Evolutionary conservation across 495 filamentous ascomycete species (phyloP).

Genomic region (Lophiotrema nucula): DNA sequence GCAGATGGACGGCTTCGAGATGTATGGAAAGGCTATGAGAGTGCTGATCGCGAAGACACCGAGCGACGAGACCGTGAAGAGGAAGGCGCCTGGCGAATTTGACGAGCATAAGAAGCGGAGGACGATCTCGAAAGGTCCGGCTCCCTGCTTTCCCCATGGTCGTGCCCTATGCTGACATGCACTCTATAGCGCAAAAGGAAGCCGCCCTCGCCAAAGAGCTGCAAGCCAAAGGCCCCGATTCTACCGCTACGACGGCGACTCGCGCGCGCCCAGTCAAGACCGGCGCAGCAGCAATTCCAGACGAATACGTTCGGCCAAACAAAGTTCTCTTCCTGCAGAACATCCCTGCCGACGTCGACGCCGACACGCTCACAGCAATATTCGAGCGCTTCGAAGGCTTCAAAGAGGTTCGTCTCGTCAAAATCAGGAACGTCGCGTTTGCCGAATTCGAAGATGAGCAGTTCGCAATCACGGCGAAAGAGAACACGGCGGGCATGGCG

Average conservation of each 20-base stretch:
- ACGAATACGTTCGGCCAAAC: slow-evolving; percentile 97
- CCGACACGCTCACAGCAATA: slow-evolving; percentile 72
- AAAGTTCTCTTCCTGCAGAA: slow-evolving; percentile 96
- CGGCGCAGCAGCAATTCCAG: slow-evolving; percentile 79
- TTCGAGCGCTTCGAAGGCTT: slow-evolving; percentile 94
- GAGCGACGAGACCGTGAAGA: slow-evolving; percentile 78
- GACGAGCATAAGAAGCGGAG: slow-evolving; percentile 83
- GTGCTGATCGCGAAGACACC: slow-evolving; percentile 79
- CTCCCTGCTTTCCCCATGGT: not conserved
- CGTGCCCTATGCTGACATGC: not conserved
- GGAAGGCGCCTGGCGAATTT: slow-evolving; percentile 70
- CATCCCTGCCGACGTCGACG: slow-evolving; percentile 80
- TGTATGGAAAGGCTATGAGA: slow-evolving; percentile 91
- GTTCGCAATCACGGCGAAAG: slow-evolving; percentile 91
- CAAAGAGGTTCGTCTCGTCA: slow-evolving; percentile 85
- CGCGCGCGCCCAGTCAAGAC: slow-evolving; percentile 64
- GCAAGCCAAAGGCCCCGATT: slow-evolving; percentile 64
- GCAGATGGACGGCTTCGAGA: slow-evolving; percentile 87
- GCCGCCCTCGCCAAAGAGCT: slow-evolving; percentile 86
- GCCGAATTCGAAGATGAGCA: slow-evolving; percentile 92
- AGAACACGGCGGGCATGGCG: slow-evolving; percentile 86
- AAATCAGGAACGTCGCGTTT: slow-evolving; percentile 88
- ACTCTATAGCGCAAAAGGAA: slow-evolving; percentile 78
- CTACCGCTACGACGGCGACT: slow-evolving; percentile 50
- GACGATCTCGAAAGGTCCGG: slow-evolving; percentile 61